phyloP scores from a whole-genome alignment of 2,329 filamentous ascomycete species.

The Pyrenochaeta sp. region DNA sequence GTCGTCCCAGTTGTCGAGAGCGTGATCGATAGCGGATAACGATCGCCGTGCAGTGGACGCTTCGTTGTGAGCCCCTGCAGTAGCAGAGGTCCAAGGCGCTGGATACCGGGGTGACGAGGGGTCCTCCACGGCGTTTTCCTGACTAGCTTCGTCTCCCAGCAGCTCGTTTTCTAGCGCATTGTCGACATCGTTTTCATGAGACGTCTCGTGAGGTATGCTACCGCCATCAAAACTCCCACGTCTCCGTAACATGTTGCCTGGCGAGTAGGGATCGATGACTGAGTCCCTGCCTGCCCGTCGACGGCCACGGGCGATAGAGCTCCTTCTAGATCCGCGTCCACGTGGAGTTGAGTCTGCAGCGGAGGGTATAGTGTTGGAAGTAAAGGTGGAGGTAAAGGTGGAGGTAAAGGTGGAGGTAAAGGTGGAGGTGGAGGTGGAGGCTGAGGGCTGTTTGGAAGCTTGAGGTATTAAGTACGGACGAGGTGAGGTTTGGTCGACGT shows the following conservation, averaged over 20 bases:
- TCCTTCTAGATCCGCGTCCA: slow-evolving; percentile 1
- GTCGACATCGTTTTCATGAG: slow-evolving; percentile 16
- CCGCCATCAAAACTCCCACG: neutral
- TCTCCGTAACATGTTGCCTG: slow-evolving; percentile 4
- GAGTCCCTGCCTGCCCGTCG: slow-evolving; percentile 5
- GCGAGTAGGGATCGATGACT: slow-evolving; percentile 13
- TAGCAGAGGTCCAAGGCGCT: neutral
- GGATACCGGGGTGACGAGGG: neutral
- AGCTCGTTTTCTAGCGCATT: slow-evolving; percentile 18
- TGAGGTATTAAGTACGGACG: neutral
- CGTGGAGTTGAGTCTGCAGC: neutral
- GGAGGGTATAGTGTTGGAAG: neutral
- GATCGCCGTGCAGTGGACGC: neutral
- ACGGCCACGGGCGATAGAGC: slow-evolving; percentile 1
- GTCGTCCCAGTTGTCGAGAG: neutral
- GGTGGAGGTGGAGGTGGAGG: neutral
- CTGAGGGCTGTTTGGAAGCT: neutral
- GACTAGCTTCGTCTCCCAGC: slow-evolving; percentile 6
- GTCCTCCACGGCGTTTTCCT: slow-evolving; percentile 1
- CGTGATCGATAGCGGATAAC: neutral
- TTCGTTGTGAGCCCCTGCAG: neutral
- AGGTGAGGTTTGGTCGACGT: slow-evolving; percentile 1
- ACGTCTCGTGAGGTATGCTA: neutral
- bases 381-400: too few relatives aligned
- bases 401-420: neutral